Evolutionary conservation across 129 eudicot species (phyloP).

Genomic region (Scalesia atractyloides): DNA sequence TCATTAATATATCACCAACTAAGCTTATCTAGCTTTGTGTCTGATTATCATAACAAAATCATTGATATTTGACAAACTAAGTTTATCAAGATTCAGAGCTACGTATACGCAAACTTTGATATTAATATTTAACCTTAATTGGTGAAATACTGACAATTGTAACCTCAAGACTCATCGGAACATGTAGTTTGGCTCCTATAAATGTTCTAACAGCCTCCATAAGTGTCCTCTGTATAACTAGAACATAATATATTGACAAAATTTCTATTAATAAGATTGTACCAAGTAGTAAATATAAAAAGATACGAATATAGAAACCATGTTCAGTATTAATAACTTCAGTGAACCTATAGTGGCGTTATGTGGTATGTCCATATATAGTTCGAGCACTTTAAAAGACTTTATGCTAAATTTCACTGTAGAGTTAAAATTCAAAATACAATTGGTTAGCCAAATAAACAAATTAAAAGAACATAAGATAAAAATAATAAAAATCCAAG

Average conservation of each 20-base stretch:
- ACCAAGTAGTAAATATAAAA: too few relatives aligned
- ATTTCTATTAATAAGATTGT: too few relatives aligned
- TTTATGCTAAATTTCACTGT: slow-evolving; percentile 85
- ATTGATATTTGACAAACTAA: too few relatives aligned
- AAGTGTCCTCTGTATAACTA: slow-evolving; percentile 55
- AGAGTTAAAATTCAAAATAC: background rate
- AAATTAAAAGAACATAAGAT: background rate
- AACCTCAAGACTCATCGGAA: slow-evolving; percentile 76
- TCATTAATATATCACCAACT: too few relatives aligned
- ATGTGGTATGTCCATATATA: slow-evolving; percentile 81
- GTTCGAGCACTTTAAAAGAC: slow-evolving; percentile 83
- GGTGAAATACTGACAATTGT: slow-evolving; percentile 73
- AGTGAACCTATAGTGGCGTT: slow-evolving; percentile 80
- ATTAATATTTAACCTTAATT: too few relatives aligned
- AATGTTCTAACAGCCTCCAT: slow-evolving; percentile 77
- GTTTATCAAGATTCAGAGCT: too few relatives aligned
- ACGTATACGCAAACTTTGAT: too few relatives aligned
- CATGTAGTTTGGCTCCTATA: slow-evolving; percentile 65
- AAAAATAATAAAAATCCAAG: background rate
- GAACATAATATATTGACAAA: too few relatives aligned
- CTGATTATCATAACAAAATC: too few relatives aligned
- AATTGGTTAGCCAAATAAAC: background rate
- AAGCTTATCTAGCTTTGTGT: too few relatives aligned
- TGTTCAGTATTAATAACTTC: slow-evolving; percentile 35
- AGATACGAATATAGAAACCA: too few relatives aligned